These are phyloP conservation scores for Aspergillus mulundensis DNA, from an alignment of 495 filamentous ascomycete genomes.

Conservation along the genomic window DNA sequence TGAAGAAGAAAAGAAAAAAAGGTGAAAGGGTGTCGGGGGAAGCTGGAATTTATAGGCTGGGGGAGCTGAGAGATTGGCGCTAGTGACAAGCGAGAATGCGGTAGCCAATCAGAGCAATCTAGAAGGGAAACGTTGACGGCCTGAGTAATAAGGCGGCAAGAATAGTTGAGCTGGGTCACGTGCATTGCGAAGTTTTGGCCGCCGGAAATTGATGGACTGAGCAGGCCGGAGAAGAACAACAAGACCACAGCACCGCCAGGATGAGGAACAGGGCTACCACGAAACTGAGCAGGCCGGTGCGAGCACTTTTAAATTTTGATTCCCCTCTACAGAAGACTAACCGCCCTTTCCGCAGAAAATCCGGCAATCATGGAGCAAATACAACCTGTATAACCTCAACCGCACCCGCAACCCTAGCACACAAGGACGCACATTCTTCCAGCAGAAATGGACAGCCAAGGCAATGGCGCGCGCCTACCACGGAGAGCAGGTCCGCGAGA, in stretches of 20 bases:
- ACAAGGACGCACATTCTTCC: conserved; percentile 70
- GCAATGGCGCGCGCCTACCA: conserved; percentile 79
- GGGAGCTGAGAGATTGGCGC: conserved; percentile 9
- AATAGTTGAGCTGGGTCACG: conserved; percentile 24
- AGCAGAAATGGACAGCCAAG: conserved; percentile 96
- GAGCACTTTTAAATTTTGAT: conserved; percentile 6
- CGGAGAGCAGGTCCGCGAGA: conserved; percentile 86
- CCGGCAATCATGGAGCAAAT: conserved; percentile 96
- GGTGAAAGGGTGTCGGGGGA: conserved; percentile 20
- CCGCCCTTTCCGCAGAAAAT: conserved; percentile 59
- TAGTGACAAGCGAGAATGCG: conserved; percentile 32
- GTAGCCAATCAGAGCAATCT: conserved; percentile 11
- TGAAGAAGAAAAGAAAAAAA: conserved; percentile 56
- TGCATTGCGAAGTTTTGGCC: conserved; percentile 38
- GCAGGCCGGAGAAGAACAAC: conserved; percentile 5
- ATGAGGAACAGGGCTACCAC: conserved; percentile 50
- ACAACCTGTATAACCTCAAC: conserved; percentile 86
- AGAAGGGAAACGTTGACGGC: neutral
- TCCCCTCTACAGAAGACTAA: neutral
- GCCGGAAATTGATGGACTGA: conserved; percentile 9
- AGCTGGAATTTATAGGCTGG: conserved; percentile 24
- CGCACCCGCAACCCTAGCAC: conserved; percentile 40
- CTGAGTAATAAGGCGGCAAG: conserved; percentile 7
- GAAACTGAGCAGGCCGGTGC: conserved; percentile 40
- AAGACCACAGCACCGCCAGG: conserved; percentile 19